phyloP scores from a whole-genome alignment of 129 eudicot genomes.

The Flaveria robusta region DNA sequence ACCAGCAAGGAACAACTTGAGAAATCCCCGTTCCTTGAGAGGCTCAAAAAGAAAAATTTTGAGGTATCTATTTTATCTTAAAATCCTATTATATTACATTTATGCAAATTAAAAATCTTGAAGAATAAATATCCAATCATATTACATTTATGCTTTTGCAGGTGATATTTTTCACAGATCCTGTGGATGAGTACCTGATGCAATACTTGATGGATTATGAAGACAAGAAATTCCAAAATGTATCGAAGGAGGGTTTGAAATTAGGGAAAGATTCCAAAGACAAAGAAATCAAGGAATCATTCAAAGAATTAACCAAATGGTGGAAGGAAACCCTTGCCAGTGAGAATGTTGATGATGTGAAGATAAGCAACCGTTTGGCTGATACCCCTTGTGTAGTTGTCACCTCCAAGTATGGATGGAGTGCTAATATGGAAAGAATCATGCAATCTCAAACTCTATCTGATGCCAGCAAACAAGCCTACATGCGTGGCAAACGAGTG shows the following conservation, averaged over 20 bases:
- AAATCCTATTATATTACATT: neutral
- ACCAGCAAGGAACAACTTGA: constrained; percentile 89
- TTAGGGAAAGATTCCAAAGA: constrained; percentile 84
- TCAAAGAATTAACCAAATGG: constrained; percentile 93
- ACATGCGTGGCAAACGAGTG: constrained; percentile 97
- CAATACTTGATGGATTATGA: constrained; percentile 97
- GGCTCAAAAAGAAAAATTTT: constrained; percentile 72
- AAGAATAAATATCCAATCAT: neutral
- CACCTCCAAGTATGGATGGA: constrained; percentile 95
- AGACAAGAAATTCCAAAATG: constrained; percentile 95
- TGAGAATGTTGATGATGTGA: constrained; percentile 91
- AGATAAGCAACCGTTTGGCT: constrained; percentile 96
- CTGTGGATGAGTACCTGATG: constrained; percentile 95
- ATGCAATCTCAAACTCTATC: constrained; percentile 97
- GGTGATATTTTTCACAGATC: constrained; percentile 88
- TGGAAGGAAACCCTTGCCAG: constrained; percentile 85
- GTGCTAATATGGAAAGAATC: constrained; percentile 95
- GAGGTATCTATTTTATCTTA: constrained; percentile 37
- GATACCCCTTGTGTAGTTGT: constrained; percentile 98
- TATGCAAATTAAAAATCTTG: neutral
- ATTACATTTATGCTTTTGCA: neutral
- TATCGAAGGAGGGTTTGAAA: constrained; percentile 93
- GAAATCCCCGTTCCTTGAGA: constrained; percentile 96
- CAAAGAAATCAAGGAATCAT: constrained; percentile 88
- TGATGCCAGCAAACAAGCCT: constrained; percentile 94